Conservation (phyloP, 176 grass and related monocot genomes). For the Aechmea fasciata region DNA sequence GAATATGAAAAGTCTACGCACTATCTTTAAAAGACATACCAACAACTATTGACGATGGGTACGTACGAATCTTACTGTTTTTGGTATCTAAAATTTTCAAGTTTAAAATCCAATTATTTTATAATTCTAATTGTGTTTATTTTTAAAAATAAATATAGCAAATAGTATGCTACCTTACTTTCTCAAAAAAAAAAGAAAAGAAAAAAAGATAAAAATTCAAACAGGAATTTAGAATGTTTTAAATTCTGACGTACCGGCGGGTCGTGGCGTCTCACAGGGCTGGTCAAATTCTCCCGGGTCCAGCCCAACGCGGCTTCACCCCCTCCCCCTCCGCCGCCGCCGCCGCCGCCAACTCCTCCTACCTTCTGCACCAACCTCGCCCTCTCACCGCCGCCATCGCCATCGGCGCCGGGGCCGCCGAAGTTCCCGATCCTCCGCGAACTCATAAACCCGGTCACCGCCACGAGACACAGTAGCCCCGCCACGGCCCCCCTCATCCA, state of each 20-base stretch:
- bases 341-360: background rate
- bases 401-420: background rate
- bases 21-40: too few species aligned
- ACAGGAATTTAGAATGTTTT: too few species aligned
- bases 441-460: background rate
- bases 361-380: background rate
- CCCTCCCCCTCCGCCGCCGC: background rate
- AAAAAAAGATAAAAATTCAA: too few species aligned
- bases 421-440: background rate
- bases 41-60: too few species aligned
- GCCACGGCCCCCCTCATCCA: background rate
- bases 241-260: background rate
- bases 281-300: background rate
- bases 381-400: background rate
- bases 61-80: too few species aligned
- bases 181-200: too few species aligned
- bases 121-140: too few species aligned
- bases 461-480: background rate
- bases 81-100: too few species aligned
- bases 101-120: too few species aligned
- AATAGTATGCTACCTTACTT: too few species aligned
- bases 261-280: background rate
- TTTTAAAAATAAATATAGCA: too few species aligned
- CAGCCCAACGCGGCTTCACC: background rate
- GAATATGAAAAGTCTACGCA: too few species aligned